Base-by-base conservation (phyloP, 805 yeast genomes). In the Wickerhamomyces rabaulensis region DNA sequence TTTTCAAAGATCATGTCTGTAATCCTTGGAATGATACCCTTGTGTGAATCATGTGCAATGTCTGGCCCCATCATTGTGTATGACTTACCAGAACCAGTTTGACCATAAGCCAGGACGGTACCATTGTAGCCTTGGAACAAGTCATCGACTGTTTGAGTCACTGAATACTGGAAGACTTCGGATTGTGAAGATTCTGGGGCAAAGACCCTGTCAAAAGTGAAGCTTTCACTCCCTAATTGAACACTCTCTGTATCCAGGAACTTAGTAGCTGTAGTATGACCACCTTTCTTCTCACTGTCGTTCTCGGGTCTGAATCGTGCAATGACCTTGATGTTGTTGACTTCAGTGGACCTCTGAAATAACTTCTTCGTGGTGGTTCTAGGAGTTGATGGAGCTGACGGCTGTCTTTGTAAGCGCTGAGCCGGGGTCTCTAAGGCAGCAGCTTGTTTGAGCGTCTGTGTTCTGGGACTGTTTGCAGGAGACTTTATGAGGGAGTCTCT, bases 11-110 rank as follows among this genome's bases (percentile, higher is more conserved):
- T 69, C 47, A 75, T 75, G 43, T 82, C 83, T 16, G 85, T 74
- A 15, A 87, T 78, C 29, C 94, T 70, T 0, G 95, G 95, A 16
- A 85, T 81, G 22, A 86, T 69, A 2, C 97, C 97, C 37, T 53
- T 50, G 13, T 16, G 13, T 0, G 45, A 45, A 6, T 46, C 42
- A 21, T 50, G 47, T 13, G 44, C 31, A 3, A 70, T 57, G n/a
- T 65, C 62, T 1, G 71, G 57, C 2, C 94, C 94, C 76, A 84
- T 76, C 89, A 87, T 82, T 3, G 92, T 82, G 57, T 76, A 78
- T 0, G 91, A 81, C 58, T 87, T 87, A 1, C 96, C 96, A 0
- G 94, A 76, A 1, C 87, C 91, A 0, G 95, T 88, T 61, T 84
- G 92, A 9, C 95, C 95, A 63, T 85, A 87, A 0, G 91, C 87